A percentile compares a stretch with the other conserved stretches of the same genome.
phyloP scores from a whole-genome alignment of 2,329 filamentous ascomycete genomes.

The Alternaria dauci region DNA sequence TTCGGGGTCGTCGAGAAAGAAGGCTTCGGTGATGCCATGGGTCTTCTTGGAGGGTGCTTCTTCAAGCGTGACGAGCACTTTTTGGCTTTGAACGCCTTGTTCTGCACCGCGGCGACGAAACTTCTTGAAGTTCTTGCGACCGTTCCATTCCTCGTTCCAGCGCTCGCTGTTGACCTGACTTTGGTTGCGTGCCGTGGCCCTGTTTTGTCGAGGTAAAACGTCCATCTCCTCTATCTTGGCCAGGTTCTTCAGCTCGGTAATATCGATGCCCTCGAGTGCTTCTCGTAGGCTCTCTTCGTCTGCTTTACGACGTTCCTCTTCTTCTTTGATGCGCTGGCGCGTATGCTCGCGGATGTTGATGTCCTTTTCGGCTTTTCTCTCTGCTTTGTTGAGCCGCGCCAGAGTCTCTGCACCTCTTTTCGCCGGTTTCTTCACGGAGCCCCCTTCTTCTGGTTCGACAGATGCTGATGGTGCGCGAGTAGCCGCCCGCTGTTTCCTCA shows the following conservation, averaged over 20 bases:
- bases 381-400: constrained; percentile 49
- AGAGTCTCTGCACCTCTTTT: constrained; percentile 50
- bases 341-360: constrained; percentile 66
- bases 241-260: constrained; percentile 75
- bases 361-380: constrained; percentile 62
- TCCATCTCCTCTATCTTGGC: constrained; percentile 81
- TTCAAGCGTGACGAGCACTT: constrained; percentile 74
- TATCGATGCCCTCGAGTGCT: constrained; percentile 70
- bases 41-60: constrained; percentile 72
- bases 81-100: constrained; percentile 55
- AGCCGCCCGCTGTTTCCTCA: constrained; percentile 74
- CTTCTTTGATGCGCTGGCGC: constrained; percentile 60
- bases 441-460: constrained; percentile 52
- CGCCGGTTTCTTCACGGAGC: constrained; percentile 24
- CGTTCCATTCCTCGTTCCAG: constrained; percentile 93
- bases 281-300: constrained; percentile 71
- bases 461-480: constrained; percentile 40
- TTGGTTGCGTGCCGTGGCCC: constrained; percentile 26
- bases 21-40: constrained; percentile 77
- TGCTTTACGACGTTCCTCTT: constrained; percentile 61
- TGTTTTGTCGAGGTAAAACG: constrained; percentile 57
- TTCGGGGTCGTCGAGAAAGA: constrained; percentile 68
- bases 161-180: constrained; percentile 61
- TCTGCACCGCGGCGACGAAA: constrained; percentile 66
- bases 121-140: constrained; percentile 93